phyloP scores from a whole-genome alignment of 179 eudicot genomes.

The Actinidia polygama region DNA sequence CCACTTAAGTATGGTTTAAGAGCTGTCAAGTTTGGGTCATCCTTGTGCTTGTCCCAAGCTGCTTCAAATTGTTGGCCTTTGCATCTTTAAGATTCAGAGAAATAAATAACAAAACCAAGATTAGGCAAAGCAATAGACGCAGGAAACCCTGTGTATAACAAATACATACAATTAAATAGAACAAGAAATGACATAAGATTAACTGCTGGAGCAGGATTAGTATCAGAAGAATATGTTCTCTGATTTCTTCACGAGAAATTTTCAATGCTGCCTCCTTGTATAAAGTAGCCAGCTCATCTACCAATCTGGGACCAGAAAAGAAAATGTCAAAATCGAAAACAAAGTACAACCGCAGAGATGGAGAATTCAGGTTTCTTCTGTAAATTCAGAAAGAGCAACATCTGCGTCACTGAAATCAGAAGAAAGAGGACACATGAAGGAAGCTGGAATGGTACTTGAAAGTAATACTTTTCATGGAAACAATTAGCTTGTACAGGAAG shows the following conservation, averaged over 20 bases:
- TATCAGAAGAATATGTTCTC: slow-evolving; percentile 53
- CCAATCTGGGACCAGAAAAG: slow-evolving; percentile 53
- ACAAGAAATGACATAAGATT: slow-evolving; percentile 29
- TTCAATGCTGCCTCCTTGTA: slow-evolving; percentile 81
- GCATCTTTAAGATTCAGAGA: slow-evolving; percentile 44
- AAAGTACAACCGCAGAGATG: slow-evolving; percentile 3
- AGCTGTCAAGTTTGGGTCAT: slow-evolving; percentile 70
- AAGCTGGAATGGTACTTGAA: slow-evolving; percentile 4
- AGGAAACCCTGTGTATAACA: not conserved
- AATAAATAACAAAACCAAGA: slow-evolving; percentile 5
- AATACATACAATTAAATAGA: not conserved
- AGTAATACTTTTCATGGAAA: not conserved
- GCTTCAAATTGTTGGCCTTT: slow-evolving; percentile 71
- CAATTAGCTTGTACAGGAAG: not conserved
- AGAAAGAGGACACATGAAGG: not conserved
- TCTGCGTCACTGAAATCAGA: not conserved
- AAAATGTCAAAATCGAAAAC: not conserved
- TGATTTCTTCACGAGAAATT: slow-evolving; percentile 73
- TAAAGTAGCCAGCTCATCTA: slow-evolving; percentile 70
- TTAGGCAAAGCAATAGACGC: slow-evolving; percentile 6
- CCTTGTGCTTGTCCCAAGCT: slow-evolving; percentile 82
- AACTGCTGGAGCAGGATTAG: slow-evolving; percentile 73
- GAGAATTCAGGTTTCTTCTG: not conserved
- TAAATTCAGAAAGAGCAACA: not conserved
- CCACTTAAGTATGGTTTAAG: slow-evolving; percentile 43